Percentiles rank a stretch among this genome's conserved stretches.
Evolutionary conservation across 257 asterid species (phyloP).

Genomic region (Scutellaria minor): DNA sequence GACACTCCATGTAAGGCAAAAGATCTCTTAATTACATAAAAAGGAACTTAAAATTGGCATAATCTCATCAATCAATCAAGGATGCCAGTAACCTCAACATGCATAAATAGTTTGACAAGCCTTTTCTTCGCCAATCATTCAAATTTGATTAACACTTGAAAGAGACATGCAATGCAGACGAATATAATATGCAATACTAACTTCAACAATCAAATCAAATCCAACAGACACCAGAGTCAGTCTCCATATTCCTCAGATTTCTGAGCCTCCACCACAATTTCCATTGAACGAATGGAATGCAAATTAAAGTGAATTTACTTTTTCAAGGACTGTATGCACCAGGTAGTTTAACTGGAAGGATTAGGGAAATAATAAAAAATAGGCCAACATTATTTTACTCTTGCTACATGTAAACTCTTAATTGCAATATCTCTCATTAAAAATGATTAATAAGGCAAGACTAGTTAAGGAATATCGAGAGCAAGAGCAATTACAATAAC

Average conservation of each 20-base stretch:
- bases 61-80: no score
- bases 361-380: background rate
- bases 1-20: no score
- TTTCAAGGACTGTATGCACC: background rate
- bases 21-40: no score
- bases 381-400: background rate
- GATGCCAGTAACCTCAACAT: no score
- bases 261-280: background rate
- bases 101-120: background rate
- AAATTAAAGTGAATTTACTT: background rate
- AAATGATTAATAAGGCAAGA: background rate
- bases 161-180: background rate
- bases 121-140: background rate
- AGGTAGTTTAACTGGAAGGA: background rate
- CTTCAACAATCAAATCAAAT: background rate
- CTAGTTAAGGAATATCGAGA: slow-evolving; percentile 2
- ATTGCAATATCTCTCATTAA: background rate
- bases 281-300: background rate
- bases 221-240: background rate
- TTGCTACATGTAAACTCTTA: background rate
- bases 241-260: background rate
- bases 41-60: no score
- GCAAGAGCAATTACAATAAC: slow-evolving; percentile 2
- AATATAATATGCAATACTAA: background rate
- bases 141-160: background rate